Conservation (phyloP, 1,284 basidiomycete species). For the Phellopilus nigrolimitatus region DNA sequence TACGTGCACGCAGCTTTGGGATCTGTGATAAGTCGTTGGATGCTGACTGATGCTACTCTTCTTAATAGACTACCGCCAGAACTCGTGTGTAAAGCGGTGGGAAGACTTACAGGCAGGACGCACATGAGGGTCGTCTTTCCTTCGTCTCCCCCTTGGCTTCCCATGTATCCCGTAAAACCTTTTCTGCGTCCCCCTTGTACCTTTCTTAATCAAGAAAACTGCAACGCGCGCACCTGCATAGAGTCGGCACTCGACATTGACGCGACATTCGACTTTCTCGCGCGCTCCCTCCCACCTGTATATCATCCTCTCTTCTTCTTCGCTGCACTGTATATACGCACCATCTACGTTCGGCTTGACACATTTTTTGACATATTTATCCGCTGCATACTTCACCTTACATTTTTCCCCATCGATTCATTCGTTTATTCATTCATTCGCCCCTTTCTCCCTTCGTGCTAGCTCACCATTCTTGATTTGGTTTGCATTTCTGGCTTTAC, state of each 20-base stretch:
- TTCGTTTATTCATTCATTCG: neutral
- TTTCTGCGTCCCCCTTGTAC: neutral
- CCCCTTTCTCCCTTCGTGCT: neutral
- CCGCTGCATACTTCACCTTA: neutral
- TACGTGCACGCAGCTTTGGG: conserved; percentile 25
- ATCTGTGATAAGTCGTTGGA: conserved; percentile 22
- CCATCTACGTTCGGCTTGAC: neutral
- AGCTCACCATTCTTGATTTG: too few species aligned
- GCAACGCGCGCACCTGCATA: neutral
- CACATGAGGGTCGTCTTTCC: neutral
- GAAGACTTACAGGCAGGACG: conserved; percentile 12
- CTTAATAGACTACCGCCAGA: conserved; percentile 37
- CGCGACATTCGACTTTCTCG: too few species aligned
- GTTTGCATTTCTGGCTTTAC: too few species aligned
- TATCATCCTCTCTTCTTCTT: neutral
- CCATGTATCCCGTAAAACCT: neutral
- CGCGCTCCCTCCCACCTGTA: neutral
- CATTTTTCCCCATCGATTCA: neutral
- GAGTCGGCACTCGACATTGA: too few species aligned
- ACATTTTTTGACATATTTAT: conserved; percentile 10
- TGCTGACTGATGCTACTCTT: conserved; percentile 25
- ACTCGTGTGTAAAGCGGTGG: conserved; percentile 36
- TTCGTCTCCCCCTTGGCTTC: neutral
- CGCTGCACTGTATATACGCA: neutral
- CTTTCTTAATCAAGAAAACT: neutral